These are phyloP conservation scores for Lepidium campestre DNA, from an alignment of 441 rosid species.

Conservation along the genomic window DNA sequence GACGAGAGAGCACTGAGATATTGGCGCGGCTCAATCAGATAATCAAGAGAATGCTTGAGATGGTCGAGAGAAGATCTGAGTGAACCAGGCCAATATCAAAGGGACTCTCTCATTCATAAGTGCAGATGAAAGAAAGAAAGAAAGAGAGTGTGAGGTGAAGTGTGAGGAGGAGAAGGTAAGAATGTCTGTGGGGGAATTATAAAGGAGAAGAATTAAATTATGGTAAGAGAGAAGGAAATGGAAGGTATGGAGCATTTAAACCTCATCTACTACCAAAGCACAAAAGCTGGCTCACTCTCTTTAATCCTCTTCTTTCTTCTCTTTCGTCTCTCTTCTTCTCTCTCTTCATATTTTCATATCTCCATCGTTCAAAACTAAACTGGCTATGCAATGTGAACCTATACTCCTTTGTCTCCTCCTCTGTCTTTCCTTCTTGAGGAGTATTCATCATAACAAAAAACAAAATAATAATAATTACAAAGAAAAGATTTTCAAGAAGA, in stretches of 20 bases:
- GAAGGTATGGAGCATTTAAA: slow-evolving; percentile 54
- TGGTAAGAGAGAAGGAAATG: slow-evolving; percentile 32
- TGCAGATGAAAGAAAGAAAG: neutral
- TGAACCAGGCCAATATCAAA: slow-evolving; percentile 91
- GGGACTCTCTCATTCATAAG: slow-evolving; percentile 35
- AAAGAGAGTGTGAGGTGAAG: slow-evolving; percentile 27
- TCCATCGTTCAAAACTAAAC: slow-evolving; percentile 20
- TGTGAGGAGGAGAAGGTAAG: slow-evolving; percentile 34
- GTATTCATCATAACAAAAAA: neutral
- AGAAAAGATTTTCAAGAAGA: slow-evolving; percentile 2
- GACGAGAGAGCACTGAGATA: slow-evolving; percentile 58
- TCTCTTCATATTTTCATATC: slow-evolving; percentile 5
- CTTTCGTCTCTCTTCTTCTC: neutral
- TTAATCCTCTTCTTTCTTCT: slow-evolving; percentile 31
- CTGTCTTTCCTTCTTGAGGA: slow-evolving; percentile 17
- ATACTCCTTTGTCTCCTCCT: slow-evolving; percentile 33
- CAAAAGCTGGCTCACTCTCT: slow-evolving; percentile 60
- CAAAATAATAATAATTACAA: neutral
- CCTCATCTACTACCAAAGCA: slow-evolving; percentile 70
- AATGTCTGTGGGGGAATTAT: slow-evolving; percentile 37
- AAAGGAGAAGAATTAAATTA: slow-evolving; percentile 32
- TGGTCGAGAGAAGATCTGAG: slow-evolving; percentile 41
- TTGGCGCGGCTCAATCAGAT: slow-evolving; percentile 80
- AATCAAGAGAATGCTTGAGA: slow-evolving; percentile 1
- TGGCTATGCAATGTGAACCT: slow-evolving; percentile 26